Base-by-base conservation (phyloP, 148 eudicot species). In the Amaranthus hypochondriacus region DNA sequence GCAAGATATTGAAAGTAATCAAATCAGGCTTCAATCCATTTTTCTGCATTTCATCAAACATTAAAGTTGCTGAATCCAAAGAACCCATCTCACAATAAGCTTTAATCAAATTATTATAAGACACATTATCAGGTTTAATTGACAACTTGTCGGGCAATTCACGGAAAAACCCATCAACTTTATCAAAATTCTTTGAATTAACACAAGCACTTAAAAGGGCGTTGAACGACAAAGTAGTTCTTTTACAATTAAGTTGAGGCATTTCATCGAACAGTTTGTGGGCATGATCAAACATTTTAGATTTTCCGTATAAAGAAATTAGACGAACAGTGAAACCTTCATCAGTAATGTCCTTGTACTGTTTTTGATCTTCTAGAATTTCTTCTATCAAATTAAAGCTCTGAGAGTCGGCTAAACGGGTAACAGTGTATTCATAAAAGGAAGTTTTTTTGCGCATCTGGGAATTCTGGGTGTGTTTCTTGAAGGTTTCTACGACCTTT, bases 211-310 rank as follows among this genome's bases (percentile, higher is more conserved):
- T 83, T 73, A 92, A 72, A 42, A 92, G 87, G 68, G 89, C 91
- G 77, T 92, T 92, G 11, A 87, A 78, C 2, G 92, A 88, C 39
- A 52, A 57, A 0, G 87, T 86, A 28, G 91, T 83, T 5, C 87
- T 80, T 1, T 51, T 68, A 55, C 87, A 83, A 5, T 82, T 80
- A 14, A 62, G 60, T 3, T 81, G 69, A 48, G 89, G 83, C 96
- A 90, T 86, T 88, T 90, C 90, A 14, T 90, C 96, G 72, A 88
- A 89, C 86, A 90, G 72, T 74, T 88, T 77, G 50, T 21, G 71
- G 6, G 96, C 96, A 57, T 86, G 84, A 47, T 84, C 83, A 72
- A 85, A 80, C 96, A 92, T 88, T 3, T 87, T 82, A 0, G 82
- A 73, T 77, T 79, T 81, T 8, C 97, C 96, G 46, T 92, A 92